These are phyloP conservation scores for Penicillium aurantiogriseum DNA, from an alignment of 2,329 filamentous ascomycete genomes.

Conservation along the genomic window DNA sequence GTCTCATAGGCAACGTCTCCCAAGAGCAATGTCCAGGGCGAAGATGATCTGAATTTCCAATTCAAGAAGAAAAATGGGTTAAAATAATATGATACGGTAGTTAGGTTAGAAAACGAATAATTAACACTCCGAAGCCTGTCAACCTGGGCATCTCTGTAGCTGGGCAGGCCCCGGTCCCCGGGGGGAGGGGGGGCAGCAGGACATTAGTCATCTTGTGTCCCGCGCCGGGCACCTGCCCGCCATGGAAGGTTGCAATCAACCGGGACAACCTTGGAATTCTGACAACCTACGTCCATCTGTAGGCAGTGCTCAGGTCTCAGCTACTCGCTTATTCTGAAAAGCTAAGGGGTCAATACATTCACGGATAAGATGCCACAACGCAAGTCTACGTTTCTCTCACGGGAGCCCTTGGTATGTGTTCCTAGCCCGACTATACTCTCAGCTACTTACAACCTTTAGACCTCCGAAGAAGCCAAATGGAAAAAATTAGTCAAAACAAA, in stretches of 20 bases:
- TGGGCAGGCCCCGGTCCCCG: no score
- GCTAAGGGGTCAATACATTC: neutral
- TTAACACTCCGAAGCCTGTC: neutral
- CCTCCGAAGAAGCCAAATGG: constrained; percentile 42
- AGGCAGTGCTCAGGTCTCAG: no score
- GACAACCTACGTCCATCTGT: neutral
- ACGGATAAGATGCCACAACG: constrained; percentile 8
- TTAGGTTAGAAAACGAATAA: neutral
- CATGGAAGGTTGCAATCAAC: neutral
- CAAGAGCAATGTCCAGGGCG: neutral
- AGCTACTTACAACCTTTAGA: constrained; percentile 20
- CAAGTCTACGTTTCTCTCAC: constrained; percentile 29
- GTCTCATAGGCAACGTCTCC: neutral
- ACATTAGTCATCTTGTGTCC: neutral
- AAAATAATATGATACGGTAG: neutral
- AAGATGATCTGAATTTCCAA: neutral
- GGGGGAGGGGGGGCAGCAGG: neutral
- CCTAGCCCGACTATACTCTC: neutral
- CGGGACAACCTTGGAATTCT: neutral
- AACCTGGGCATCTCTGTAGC: neutral
- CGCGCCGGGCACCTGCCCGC: neutral
- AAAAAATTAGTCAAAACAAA: constrained; percentile 41
- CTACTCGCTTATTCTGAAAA: neutral
- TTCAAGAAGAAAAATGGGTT: neutral
- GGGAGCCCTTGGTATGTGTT: constrained; percentile 31